These are phyloP conservation scores for Umbelopsis sp. DNA, from an alignment of 192 early-diverging fungal genomes.

Conservation along the genomic window DNA sequence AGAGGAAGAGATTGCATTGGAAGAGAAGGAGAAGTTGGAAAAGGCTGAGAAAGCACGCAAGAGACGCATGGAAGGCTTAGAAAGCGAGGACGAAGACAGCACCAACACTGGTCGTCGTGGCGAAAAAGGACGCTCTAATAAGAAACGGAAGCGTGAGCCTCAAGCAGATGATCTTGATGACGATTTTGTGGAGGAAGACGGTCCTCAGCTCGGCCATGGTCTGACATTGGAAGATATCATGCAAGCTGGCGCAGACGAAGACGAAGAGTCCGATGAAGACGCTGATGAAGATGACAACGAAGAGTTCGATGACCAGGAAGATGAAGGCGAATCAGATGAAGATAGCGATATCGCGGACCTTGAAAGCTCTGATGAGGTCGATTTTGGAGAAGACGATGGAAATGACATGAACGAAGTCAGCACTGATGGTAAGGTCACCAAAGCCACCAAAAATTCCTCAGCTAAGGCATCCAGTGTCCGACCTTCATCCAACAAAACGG, in stretches of 20 bases:
- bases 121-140: conserved; percentile 31
- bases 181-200: conserved; percentile 58
- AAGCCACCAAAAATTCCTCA: conserved; percentile 10
- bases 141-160: conserved; percentile 54
- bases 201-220: conserved; percentile 38
- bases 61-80: conserved; percentile 83
- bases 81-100: conserved; percentile 62
- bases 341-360: conserved; percentile 53
- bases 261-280: conserved; percentile 23
- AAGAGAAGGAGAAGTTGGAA: conserved; percentile 85
- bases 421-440: conserved; percentile 13
- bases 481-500: background rate
- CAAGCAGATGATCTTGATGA: conserved; percentile 74
- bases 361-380: conserved; percentile 46
- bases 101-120: conserved; percentile 47
- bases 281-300: conserved; percentile 45
- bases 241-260: conserved; percentile 32
- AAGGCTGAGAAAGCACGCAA: conserved; percentile 79
- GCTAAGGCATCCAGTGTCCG: background rate
- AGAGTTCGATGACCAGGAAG: conserved; percentile 41
- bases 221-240: conserved; percentile 38
- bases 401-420: conserved; percentile 55
- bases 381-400: conserved; percentile 45
- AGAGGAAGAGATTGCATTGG: conserved; percentile 88
- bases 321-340: conserved; percentile 44